These are phyloP conservation scores for Pezicula rhizophila DNA, from an alignment of 2,329 filamentous ascomycete genomes.

Conservation along the genomic window DNA sequence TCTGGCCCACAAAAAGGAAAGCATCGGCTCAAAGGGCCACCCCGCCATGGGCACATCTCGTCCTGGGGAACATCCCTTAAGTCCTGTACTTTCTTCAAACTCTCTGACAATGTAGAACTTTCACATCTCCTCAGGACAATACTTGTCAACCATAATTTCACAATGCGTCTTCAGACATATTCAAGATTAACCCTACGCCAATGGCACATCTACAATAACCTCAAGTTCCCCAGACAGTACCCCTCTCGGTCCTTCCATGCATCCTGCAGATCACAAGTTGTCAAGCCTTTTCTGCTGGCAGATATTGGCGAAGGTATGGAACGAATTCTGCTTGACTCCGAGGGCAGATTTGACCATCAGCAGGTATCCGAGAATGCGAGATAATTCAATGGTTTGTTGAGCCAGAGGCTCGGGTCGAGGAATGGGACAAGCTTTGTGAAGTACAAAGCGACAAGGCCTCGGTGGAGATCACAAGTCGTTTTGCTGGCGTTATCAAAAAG, in stretches of 20 bases:
- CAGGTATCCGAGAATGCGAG: constrained; percentile 96
- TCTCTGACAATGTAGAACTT: not conserved
- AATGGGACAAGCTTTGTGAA: constrained; percentile 96
- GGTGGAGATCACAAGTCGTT: constrained; percentile 89
- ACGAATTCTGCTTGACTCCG: not conserved
- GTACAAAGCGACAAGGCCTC: constrained; percentile 96
- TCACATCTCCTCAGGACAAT: not conserved
- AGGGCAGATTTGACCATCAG: constrained; percentile 4
- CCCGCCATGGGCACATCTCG: not conserved
- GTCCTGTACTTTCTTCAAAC: not conserved
- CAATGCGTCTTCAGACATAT: constrained; percentile 51
- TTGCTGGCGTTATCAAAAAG: constrained; percentile 92
- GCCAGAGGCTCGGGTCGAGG: constrained; percentile 89
- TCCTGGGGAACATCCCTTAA: too few relatives aligned
- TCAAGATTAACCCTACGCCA: constrained; percentile 45
- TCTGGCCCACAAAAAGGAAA: not conserved
- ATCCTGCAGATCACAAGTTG: constrained; percentile 30
- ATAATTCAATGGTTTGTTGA: constrained; percentile 99
- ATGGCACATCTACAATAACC: constrained; percentile 38
- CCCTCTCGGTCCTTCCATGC: constrained; percentile 20
- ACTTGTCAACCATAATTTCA: constrained; percentile 3
- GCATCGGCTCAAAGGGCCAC: not conserved
- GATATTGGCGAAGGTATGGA: constrained; percentile 76
- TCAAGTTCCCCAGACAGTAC: constrained; percentile 14
- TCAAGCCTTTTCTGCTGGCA: constrained; percentile 77